A percentile compares a stretch with the other conserved stretches of the same genome.
Evolutionary conservation across 768 basidiomycete genomes (phyloP).

Genomic region (Lactarius trivialis): DNA sequence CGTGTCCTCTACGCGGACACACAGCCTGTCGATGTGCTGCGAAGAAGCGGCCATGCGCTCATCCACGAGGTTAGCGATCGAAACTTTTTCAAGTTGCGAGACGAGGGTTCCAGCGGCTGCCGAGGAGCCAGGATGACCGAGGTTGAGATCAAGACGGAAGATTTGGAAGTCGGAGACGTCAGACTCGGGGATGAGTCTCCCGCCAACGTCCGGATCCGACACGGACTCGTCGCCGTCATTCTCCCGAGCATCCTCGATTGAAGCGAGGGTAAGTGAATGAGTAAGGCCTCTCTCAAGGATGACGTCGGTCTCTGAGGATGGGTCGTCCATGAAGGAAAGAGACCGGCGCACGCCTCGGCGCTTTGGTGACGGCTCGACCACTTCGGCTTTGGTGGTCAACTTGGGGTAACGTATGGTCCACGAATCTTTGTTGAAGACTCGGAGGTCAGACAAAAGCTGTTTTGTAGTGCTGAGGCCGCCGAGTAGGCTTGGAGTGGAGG

Average conservation of each 20-base stretch:
- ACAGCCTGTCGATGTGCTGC: slow-evolving; percentile 78
- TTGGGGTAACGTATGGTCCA: slow-evolving; percentile 90
- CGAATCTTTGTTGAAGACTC: slow-evolving; percentile 73
- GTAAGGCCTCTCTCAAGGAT: slow-evolving; percentile 46
- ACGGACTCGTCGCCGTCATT: slow-evolving; percentile 33
- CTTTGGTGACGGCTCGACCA: slow-evolving; percentile 27
- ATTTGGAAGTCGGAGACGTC: slow-evolving; percentile 69
- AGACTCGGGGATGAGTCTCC: slow-evolving; percentile 35
- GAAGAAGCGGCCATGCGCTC: slow-evolving; percentile 71
- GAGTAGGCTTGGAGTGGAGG: slow-evolving; percentile 49
- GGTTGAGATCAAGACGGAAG: slow-evolving; percentile 86
- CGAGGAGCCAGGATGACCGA: slow-evolving; percentile 64
- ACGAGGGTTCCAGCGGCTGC: slow-evolving; percentile 68
- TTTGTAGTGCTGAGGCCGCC: slow-evolving; percentile 71
- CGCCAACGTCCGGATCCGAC: slow-evolving; percentile 25
- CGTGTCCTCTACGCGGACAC: slow-evolving; percentile 80
- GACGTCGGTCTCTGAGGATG: slow-evolving; percentile 58
- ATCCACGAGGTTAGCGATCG: slow-evolving; percentile 87
- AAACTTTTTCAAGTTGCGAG: slow-evolving; percentile 85
- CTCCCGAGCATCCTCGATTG: slow-evolving; percentile 39
- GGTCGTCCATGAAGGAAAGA: slow-evolving; percentile 83
- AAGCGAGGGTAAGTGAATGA: slow-evolving; percentile 54
- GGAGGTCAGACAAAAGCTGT: slow-evolving; percentile 60
- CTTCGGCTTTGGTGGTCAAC: slow-evolving; percentile 43
- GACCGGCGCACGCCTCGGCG: slow-evolving; percentile 52